Base-by-base conservation (phyloP, 164 flowering plant genomes). In the Paratinospora sagittata region DNA sequence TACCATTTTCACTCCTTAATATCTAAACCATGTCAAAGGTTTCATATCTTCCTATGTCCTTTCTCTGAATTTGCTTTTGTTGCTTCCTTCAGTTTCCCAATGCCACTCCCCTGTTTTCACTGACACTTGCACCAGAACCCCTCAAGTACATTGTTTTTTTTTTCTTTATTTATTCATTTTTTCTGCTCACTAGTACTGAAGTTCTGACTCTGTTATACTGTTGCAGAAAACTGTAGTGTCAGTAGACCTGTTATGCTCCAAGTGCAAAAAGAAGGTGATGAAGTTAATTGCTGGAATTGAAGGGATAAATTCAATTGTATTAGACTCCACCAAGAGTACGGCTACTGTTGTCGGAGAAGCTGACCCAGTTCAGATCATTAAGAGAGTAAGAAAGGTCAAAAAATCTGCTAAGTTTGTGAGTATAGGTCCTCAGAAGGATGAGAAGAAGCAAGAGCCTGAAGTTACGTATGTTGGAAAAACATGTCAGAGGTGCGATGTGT, bases 141-240 rank as follows among this genome's bases (percentile, higher is more conserved):
- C 27, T 30, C 4, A 39, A 67, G 70, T 73, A 70, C 69, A 63
- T 57, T 55, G 55, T 67, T n/a, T 23, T 30, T 36, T 12, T 72
- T 55, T n/a, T n/a, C n/a, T n/a, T n/a, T n/a, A n/a, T n/a, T n/a
- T n/a, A n/a, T n/a, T n/a, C 43, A 14, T 26, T 27, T 69, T 5
- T 75, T 34, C 12, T 57, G 33, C 33, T 47, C 43, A 47, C 16
- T 60, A 72, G 73, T 68, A 78, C 77, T 67, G 13, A 68, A 67
- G 27, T 66, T 61, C 82, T 80, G 76, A 63, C 75, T 67, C 26
- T 69, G n/a, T 67, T 72, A 4, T 30, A 23, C 36, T 81, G 74
- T 73, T 82, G 83, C 89, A 87, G 91, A 86, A 82, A 85, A 83
- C 84, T 14, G 73, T 85, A 21, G 82, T 87, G 85, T 81, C 87